phyloP scores from a whole-genome alignment of 495 filamentous ascomycete genomes.

The Cercophora scortea region DNA sequence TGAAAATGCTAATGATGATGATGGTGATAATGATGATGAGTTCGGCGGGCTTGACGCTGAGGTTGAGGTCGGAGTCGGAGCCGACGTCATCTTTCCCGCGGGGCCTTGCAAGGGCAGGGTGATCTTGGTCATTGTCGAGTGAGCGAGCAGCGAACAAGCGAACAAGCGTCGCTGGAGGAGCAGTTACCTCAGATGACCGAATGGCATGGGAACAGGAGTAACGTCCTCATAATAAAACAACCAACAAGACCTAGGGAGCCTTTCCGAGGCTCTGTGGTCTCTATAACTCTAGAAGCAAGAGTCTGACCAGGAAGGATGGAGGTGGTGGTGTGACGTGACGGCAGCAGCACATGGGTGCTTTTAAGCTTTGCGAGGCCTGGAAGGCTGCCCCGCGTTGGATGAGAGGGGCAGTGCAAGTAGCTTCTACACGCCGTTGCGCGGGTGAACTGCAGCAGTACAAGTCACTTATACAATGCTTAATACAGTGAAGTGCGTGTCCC shows the following conservation, averaged over 20 bases:
- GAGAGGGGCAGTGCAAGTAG: background rate
- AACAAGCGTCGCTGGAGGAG: too few relatives aligned
- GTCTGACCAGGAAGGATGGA: too few relatives aligned
- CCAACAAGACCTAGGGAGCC: too few relatives aligned
- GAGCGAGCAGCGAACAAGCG: too few relatives aligned
- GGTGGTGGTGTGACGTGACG: background rate
- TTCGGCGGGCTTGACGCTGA: constrained; percentile 1
- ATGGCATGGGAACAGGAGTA: too few relatives aligned
- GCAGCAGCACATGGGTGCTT: background rate
- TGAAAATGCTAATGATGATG: background rate
- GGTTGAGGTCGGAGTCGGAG: background rate
- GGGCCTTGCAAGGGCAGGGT: background rate
- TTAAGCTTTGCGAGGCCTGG: background rate
- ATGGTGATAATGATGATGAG: background rate
- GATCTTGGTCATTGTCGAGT: constrained; percentile 15
- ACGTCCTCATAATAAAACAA: too few relatives aligned
- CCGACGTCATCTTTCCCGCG: constrained; percentile 10
- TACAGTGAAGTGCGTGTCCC: constrained; percentile 1
- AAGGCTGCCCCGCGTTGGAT: background rate
- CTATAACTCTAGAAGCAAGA: too few relatives aligned
- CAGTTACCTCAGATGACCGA: too few relatives aligned
- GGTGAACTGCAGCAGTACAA: background rate
- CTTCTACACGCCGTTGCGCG: background rate
- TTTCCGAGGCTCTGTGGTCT: too few relatives aligned
- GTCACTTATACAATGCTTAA: background rate